Percentiles rank a stretch among this genome's conserved stretches.
Conservation (phyloP, 2,329 filamentous ascomycete species). For the Stachybotrys chlorohalonatus region DNA sequence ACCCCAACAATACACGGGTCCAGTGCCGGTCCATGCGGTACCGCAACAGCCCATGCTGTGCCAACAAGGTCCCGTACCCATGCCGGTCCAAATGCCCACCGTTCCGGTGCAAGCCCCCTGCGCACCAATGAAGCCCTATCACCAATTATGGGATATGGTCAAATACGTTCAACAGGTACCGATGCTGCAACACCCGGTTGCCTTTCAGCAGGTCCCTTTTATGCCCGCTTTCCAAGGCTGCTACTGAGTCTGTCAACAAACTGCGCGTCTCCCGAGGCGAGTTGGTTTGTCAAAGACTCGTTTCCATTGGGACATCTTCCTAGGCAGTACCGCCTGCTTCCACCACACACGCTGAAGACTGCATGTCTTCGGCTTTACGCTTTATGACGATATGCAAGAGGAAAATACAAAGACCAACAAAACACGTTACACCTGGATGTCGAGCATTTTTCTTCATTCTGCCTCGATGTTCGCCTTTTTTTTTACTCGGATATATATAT, state of each 20-base stretch:
- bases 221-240: slow-evolving; percentile 44
- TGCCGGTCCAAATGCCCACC: slow-evolving; percentile 23
- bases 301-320: too few species aligned
- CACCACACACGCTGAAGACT: neutral
- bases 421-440: neutral
- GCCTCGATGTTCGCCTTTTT: neutral
- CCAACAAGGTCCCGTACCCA: slow-evolving; percentile 16
- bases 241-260: slow-evolving; percentile 20
- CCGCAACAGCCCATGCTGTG: slow-evolving; percentile 19
- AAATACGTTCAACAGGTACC: slow-evolving; percentile 42
- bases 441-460: too few species aligned
- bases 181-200: slow-evolving; percentile 37
- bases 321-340: too few species aligned
- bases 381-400: neutral
- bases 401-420: neutral
- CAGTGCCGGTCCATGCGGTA: slow-evolving; percentile 17
- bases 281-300: too few species aligned
- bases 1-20: slow-evolving; percentile 34
- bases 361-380: neutral
- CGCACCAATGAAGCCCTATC: slow-evolving; percentile 34
- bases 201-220: slow-evolving; percentile 43
- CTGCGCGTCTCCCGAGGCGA: too few species aligned
- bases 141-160: slow-evolving; percentile 43
- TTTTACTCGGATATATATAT: neutral
- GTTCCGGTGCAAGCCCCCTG: slow-evolving; percentile 27